These are phyloP conservation scores for Kitagawia praeruptora DNA, from an alignment of 129 eudicot genomes.

Conservation along the genomic window DNA sequence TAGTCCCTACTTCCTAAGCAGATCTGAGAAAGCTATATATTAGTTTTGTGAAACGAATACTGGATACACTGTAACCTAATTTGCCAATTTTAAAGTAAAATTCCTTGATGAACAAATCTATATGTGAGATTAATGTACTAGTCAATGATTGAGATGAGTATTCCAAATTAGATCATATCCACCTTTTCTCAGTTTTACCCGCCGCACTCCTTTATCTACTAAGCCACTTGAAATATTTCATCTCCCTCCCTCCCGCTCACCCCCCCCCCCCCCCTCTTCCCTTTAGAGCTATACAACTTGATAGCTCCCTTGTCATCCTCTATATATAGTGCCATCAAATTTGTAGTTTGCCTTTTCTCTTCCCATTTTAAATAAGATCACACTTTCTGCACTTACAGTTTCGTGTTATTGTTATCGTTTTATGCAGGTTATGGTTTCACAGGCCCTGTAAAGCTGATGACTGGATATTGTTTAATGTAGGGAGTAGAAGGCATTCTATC, in stretches of 20 bases:
- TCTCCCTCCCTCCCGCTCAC: no score
- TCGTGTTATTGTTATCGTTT: background rate
- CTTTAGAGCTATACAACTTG: no score
- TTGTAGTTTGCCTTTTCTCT: background rate
- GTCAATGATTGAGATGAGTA: no score
- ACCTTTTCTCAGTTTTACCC: no score
- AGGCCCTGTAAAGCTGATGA: constrained; percentile 87
- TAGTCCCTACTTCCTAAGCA: background rate
- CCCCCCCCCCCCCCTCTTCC: no score
- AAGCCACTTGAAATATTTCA: no score
- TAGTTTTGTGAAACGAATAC: background rate
- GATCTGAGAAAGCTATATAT: background rate
- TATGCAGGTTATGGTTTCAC: constrained; percentile 94
- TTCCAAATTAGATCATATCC: no score
- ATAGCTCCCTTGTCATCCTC: background rate
- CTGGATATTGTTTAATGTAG: constrained; percentile 82
- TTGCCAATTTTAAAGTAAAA: background rate
- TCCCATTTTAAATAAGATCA: background rate
- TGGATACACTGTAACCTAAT: background rate
- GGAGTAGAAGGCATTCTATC: constrained; percentile 19
- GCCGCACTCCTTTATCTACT: no score
- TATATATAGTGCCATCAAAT: background rate
- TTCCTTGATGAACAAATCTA: background rate
- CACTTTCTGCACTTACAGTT: background rate
- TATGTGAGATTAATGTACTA: no score